Evolutionary conservation across 371 early-diverging fungal genomes (phyloP), one percentile per base, ranked within the genome.

Genomic region (Phascolomyces articulosus): DNA sequence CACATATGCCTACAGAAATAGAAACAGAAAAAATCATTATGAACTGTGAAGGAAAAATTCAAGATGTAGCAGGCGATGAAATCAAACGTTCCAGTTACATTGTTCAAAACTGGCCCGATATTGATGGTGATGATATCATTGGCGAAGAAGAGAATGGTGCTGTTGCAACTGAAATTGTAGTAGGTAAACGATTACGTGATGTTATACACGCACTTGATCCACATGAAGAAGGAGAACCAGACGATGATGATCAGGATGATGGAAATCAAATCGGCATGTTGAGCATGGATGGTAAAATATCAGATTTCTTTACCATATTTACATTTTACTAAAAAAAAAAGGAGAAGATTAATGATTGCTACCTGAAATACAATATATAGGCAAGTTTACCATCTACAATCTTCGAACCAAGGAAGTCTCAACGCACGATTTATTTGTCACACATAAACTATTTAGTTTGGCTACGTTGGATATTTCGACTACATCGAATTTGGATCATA

Each of bases 401-500:
- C 62, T 87, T 13, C 67, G 72, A 16, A 75, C 65, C 23, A 79
- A 80, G 49, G 78, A 80, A 20, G 69, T 72, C n/a, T 79, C 77
- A 15, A 70, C 80, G 26, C 72, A 78, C 16, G 85, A 87, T 51
- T 69, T 87, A 21, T 79, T 82, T 55, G 85, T 85, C 20, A 85
- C 86, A 0, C 87, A 87, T 69, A 87, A 87, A 47, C 63, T 87
- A 10, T 87, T 87, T 66, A 85, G 86, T 51, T 70, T 87, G 62
- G 84, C 85, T 10, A 85, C 83, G 9, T 75, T 87, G 60, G 81
- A 87, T 62, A 44, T 63, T n/a, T 66, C 53, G 24, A 40, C 57
- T 31, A 51, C 53, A 21, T 28, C 48, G 57, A 48, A 57, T 44
- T 21, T 55, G 31, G 23, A 38, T 26, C 27, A 62, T 41, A 47